Percentiles rank a stretch among this genome's conserved stretches.
These are phyloP conservation scores for Pistacia integerrima DNA, from an alignment of 345 rosid genomes.

Conservation along the genomic window DNA sequence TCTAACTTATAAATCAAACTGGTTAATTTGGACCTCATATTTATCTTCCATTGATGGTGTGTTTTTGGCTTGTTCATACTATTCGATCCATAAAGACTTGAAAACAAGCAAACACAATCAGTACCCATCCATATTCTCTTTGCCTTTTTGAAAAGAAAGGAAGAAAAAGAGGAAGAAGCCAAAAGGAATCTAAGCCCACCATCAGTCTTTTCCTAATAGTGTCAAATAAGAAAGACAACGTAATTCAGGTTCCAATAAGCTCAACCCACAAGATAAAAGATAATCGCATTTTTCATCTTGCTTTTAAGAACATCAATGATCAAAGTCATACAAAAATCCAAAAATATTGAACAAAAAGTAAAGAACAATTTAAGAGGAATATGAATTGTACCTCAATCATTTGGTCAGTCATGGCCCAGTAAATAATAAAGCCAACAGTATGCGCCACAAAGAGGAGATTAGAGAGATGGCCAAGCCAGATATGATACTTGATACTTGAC, in stretches of 20 bases:
- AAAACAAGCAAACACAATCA: no score
- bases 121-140: not conserved
- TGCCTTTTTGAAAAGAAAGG: not conserved
- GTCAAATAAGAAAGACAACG: slow-evolving; percentile 15
- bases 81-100: no score
- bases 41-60: no score
- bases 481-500: slow-evolving; percentile 71
- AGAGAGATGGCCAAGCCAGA: slow-evolving; percentile 73
- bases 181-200: slow-evolving; percentile 13
- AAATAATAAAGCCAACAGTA: slow-evolving; percentile 47
- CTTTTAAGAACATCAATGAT: not conserved
- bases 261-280: not conserved
- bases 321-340: not conserved
- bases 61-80: no score
- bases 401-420: slow-evolving; percentile 56
- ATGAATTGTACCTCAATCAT: slow-evolving; percentile 36
- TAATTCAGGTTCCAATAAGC: slow-evolving; percentile 6
- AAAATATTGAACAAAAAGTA: not conserved
- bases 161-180: not conserved
- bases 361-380: not conserved
- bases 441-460: slow-evolving; percentile 45
- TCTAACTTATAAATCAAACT: no score
- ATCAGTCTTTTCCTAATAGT: not conserved
- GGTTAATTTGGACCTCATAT: no score
- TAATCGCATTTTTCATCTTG: not conserved